These are phyloP conservation scores for Colletotrichum scovillei DNA, from an alignment of 2,329 filamentous ascomycete genomes.

Conservation along the genomic window DNA sequence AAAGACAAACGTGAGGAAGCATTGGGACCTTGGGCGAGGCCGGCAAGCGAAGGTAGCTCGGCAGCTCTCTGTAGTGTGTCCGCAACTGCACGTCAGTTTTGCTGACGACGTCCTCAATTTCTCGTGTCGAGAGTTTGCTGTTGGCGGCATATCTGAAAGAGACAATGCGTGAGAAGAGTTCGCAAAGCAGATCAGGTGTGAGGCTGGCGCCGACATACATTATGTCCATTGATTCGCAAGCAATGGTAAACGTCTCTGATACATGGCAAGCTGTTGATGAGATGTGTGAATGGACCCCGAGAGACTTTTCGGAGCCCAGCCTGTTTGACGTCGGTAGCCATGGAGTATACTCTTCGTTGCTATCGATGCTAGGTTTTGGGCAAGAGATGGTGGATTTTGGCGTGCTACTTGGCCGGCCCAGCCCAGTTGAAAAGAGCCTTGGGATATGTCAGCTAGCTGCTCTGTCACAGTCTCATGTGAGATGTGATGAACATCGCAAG, in stretches of 20 bases:
- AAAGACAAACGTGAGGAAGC: slow-evolving; percentile 40
- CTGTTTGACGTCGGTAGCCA: slow-evolving; percentile 26
- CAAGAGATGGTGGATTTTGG: slow-evolving; percentile 36
- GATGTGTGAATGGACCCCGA: slow-evolving; percentile 33
- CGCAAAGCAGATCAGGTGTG: not conserved
- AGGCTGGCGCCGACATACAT: slow-evolving; percentile 18
- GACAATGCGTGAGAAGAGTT: too few relatives aligned
- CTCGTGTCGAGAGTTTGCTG: slow-evolving; percentile 11
- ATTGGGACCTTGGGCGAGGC: slow-evolving; percentile 27
- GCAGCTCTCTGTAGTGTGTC: slow-evolving; percentile 35
- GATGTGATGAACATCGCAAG: not conserved
- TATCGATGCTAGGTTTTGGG: slow-evolving; percentile 34
- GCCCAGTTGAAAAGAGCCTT: slow-evolving; percentile 36
- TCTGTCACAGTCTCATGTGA: not conserved
- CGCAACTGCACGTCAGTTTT: slow-evolving; percentile 36
- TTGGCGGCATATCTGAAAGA: slow-evolving; percentile 16
- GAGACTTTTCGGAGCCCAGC: not conserved
- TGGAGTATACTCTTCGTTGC: slow-evolving; percentile 33
- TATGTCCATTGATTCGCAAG: slow-evolving; percentile 36
- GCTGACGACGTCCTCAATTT: slow-evolving; percentile 34
- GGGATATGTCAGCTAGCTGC: not conserved
- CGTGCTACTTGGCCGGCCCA: slow-evolving; percentile 38
- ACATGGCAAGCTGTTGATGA: slow-evolving; percentile 33
- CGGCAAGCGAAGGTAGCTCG: slow-evolving; percentile 34
- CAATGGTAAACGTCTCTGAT: slow-evolving; percentile 36